These are phyloP conservation scores for Bipolaris bicolor DNA, from an alignment of 2,329 filamentous ascomycete genomes.

Conservation along the genomic window DNA sequence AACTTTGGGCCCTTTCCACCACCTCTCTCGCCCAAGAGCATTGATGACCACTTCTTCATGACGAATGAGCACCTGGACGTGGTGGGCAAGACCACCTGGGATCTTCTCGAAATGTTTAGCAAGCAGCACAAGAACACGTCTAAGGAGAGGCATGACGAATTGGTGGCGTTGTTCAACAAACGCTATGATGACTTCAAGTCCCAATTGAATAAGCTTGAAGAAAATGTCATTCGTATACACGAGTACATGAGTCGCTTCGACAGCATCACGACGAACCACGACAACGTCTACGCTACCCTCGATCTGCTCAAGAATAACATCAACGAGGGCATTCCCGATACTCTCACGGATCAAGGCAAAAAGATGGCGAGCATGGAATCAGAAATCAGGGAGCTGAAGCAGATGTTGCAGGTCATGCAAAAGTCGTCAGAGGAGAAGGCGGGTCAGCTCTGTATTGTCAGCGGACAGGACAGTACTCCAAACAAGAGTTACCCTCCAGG, in stretches of 20 bases:
- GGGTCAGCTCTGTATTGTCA: slow-evolving; percentile 3
- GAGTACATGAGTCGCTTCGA: slow-evolving; percentile 17
- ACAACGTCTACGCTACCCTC: slow-evolving; percentile 31
- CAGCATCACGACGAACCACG: slow-evolving; percentile 10
- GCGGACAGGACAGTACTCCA: slow-evolving; percentile 6
- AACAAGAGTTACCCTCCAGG: slow-evolving; percentile 30
- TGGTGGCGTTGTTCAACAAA: slow-evolving; percentile 27
- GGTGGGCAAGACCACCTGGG: slow-evolving; percentile 36
- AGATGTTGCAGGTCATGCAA: slow-evolving; percentile 32
- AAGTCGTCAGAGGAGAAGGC: slow-evolving; percentile 22
- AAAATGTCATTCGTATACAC: slow-evolving; percentile 27
- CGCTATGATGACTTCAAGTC: slow-evolving; percentile 35
- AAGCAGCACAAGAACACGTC: slow-evolving; percentile 18
- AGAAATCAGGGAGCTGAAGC: slow-evolving; percentile 36
- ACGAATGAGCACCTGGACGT: slow-evolving; percentile 47
- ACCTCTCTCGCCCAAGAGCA: slow-evolving; percentile 18
- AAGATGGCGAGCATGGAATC: slow-evolving; percentile 32
- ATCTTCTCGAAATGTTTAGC: slow-evolving; percentile 26
- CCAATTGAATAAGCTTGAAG: slow-evolving; percentile 30
- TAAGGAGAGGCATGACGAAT: slow-evolving; percentile 29
- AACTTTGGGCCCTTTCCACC: slow-evolving; percentile 7
- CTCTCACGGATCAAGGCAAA: slow-evolving; percentile 32
- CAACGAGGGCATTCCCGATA: slow-evolving; percentile 33
- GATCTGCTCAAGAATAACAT: slow-evolving; percentile 36
- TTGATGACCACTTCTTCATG: slow-evolving; percentile 45